A percentile compares a stretch with the other conserved stretches of the same genome.
Evolutionary conservation across 345 rosid species (phyloP).

Genomic region (Corchorus olitorius): DNA sequence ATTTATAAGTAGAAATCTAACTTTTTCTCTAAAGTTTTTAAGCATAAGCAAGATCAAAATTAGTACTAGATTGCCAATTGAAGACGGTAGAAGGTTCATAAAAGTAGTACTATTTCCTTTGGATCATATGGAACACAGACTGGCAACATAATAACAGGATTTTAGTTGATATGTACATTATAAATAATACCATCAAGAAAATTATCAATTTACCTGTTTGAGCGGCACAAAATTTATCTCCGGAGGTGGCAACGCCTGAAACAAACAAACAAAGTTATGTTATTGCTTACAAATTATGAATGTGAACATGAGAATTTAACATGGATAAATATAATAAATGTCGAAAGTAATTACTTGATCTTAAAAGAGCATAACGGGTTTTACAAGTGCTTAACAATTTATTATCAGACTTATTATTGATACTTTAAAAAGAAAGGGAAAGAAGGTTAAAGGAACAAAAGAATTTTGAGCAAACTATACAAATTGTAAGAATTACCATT

Average conservation of each 20-base stretch:
- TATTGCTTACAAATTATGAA: background rate
- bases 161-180: background rate
- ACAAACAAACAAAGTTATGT: slow-evolving; percentile 20
- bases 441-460: background rate
- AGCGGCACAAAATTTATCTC: slow-evolving; percentile 76
- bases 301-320: background rate
- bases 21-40: background rate
- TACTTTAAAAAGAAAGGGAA: background rate
- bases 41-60: background rate
- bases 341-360: background rate
- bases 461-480: background rate
- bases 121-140: background rate
- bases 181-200: background rate
- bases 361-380: background rate
- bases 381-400: background rate
- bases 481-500: background rate
- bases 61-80: background rate
- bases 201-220: slow-evolving; percentile 58
- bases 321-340: background rate
- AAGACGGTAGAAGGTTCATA: background rate
- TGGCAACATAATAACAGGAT: background rate
- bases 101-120: background rate
- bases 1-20: background rate
- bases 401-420: background rate
- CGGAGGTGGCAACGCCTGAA: slow-evolving; percentile 74